Base-by-base conservation (phyloP, 192 early-diverging fungal species). In the Oehlia diaphana region DNA sequence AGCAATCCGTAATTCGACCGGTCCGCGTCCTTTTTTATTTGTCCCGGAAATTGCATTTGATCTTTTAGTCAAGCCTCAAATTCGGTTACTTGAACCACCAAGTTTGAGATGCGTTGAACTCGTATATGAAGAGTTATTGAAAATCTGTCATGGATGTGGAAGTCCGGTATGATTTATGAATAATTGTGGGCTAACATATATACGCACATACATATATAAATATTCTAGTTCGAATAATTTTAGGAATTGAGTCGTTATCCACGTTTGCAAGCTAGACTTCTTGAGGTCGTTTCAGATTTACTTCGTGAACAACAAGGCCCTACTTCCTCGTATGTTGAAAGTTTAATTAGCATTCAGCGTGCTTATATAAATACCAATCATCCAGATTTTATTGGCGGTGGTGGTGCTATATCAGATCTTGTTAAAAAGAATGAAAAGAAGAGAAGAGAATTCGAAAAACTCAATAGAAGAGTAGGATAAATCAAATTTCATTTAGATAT, bases 291-390 rank as follows among this genome's bases (percentile, higher is more conserved):
- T 19, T 92, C 92, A 33, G 93, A 94, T 63, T 81, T 95, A 70
- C 83, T 95, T 66, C 89, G 91, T 12, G 94, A 95, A 81, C 85
- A 92, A 70, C 85, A 93, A 9, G 86, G 88, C 12, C 94, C 94
- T 26, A 93, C 94, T 3, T 87, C 91, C 0, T 83, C 82, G 9
- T 95, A 93, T 81, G 93, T 95, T 2, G 93, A 92, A 79, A 95
- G 92, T 77, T 81, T 95, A 81, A 92, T 95, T 80, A 84, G 90
- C 63, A 95, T 95, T 80, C 90, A 95, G 82, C 91, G 90, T 62
- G 91, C 93, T 1, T 95, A 95, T 77, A 93, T 95, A 81, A 95
- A 95, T 79, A 95, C 94, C 74, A 93, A 93, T 83, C 94, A 95
- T 75, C 92, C 93, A 1, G 94, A 95, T 80, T 95, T 95, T 83